Evolutionary conservation across 2,329 filamentous ascomycete genomes (phyloP), one percentile per base, ranked within the genome.

Genomic region (Nectriaceae sp.): DNA sequence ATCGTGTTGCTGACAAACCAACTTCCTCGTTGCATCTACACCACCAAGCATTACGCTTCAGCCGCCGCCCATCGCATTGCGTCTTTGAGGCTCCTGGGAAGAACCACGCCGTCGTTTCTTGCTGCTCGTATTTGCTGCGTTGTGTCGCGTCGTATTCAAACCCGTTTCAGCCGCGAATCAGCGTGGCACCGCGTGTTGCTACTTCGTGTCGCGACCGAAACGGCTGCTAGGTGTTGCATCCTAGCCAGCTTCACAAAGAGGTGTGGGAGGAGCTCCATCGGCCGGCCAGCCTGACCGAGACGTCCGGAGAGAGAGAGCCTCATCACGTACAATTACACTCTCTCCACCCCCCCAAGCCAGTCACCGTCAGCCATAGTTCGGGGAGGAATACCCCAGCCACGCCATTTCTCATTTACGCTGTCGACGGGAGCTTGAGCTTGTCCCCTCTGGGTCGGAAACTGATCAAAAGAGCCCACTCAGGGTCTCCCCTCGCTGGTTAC

Each of bases 1-100:
- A 36, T 29, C 21, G 51, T 35, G 26, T 47, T 60, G 60, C 60
- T 62, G 60, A 62, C 60, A 62, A 62, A 62, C 55, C 60, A 52
- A 49, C 54, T 56, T 54, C 40, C 39, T 49, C 53, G 29, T 42
- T 57, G 35, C 53, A 59, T 47, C 55, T 56, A 58, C 52, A 49
- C 46, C 46, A 38, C 21, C 44, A 46, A 47, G 48, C 44, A 50
- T 40, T 21, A 13, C 24, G n/a, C 47, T 40, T 46, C 48, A 59
- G 54, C 13, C 13, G 24, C 24, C 13, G 24, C 24, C n/a, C n/a
- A n/a, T n/a, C n/a, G 50, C 54, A 49, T 56, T 53, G 16, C 16
- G 20, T 10, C 38, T 21, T 18, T 18, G 26, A 24, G 16, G n/a
- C 38, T 20, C 38, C 10, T 20, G 4, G 16, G 8, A 15, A 20